These are phyloP conservation scores for Tolypocladium guangdongense DNA, from an alignment of 2,329 filamentous ascomycete genomes.

Conservation along the genomic window DNA sequence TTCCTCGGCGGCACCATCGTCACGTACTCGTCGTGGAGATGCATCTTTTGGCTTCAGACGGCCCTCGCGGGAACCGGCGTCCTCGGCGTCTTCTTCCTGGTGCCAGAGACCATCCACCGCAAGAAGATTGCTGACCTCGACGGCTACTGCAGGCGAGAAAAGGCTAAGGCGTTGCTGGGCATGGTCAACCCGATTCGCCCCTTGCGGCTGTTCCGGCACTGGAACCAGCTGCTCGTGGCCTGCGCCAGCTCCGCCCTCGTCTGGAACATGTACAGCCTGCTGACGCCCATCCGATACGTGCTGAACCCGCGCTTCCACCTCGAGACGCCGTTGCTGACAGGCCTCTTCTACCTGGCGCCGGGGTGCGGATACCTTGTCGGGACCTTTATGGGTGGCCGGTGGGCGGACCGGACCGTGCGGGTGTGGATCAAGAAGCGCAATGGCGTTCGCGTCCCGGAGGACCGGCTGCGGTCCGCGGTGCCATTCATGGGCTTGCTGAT, in stretches of 20 bases:
- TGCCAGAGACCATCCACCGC: slow-evolving; percentile 63
- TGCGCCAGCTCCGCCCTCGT: slow-evolving; percentile 52
- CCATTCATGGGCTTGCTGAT: slow-evolving; percentile 46
- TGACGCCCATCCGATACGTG: slow-evolving; percentile 60
- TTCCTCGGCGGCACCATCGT: slow-evolving; percentile 69
- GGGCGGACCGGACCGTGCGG: slow-evolving; percentile 56
- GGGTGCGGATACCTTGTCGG: slow-evolving; percentile 59
- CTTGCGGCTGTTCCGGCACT: slow-evolving; percentile 52
- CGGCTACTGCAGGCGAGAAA: slow-evolving; percentile 37
- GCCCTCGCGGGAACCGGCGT: slow-evolving; percentile 51
- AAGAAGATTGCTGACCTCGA: slow-evolving; percentile 51
- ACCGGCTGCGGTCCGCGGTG: slow-evolving; percentile 50
- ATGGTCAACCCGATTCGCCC: slow-evolving; percentile 60
- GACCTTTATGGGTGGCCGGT: slow-evolving; percentile 61
- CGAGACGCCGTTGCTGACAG: slow-evolving; percentile 52
- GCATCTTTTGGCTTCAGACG: slow-evolving; percentile 69
- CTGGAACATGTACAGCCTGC: slow-evolving; percentile 58
- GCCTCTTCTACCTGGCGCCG: slow-evolving; percentile 65
- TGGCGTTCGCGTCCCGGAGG: slow-evolving; percentile 54
- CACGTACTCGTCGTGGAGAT: slow-evolving; percentile 60
- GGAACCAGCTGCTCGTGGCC: slow-evolving; percentile 51
- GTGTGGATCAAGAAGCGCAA: slow-evolving; percentile 49
- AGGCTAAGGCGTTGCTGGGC: slow-evolving; percentile 42
- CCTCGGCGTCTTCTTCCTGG: slow-evolving; percentile 50
- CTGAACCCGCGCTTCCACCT: slow-evolving; percentile 65